phyloP scores from a whole-genome alignment of 495 filamentous ascomycete genomes.

The Pyronema domesticum region DNA sequence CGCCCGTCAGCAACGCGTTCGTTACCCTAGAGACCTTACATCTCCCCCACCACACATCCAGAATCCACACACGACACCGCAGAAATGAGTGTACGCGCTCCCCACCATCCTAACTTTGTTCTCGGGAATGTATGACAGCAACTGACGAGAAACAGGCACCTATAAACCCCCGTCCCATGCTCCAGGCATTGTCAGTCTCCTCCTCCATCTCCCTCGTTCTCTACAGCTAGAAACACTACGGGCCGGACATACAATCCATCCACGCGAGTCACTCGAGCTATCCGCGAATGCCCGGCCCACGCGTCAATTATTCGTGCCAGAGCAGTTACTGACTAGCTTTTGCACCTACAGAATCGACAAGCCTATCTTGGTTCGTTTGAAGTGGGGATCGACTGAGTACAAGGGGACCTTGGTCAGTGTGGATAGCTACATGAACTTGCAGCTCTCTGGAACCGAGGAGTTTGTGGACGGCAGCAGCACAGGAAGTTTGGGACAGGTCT shows the following conservation, averaged over 20 bases:
- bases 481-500: conserved; percentile 66
- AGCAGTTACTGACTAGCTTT: conserved; percentile 1
- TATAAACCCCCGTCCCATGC: conserved; percentile 76
- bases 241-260: too few species aligned
- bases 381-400: conserved; percentile 97
- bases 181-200: conserved; percentile 59
- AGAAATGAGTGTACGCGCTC: conserved; percentile 18
- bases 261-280: too few species aligned
- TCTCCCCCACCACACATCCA: neutral
- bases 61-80: neutral
- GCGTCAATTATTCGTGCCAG: neutral
- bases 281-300: neutral
- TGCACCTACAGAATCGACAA: conserved; percentile 52
- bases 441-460: conserved; percentile 75
- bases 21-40: too few species aligned
- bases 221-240: too few species aligned
- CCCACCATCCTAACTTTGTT: neutral
- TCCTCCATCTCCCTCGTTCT: neutral
- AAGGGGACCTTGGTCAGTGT: conserved; percentile 77
- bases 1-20: neutral
- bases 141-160: conserved; percentile 42
- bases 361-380: conserved; percentile 75
- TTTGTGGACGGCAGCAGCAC: conserved; percentile 77
- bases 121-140: conserved; percentile 12
- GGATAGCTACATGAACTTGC: conserved; percentile 98